These are phyloP conservation scores for Rhodotorula sp. DNA, from an alignment of 1,284 basidiomycete genomes.

Conservation along the genomic window DNA sequence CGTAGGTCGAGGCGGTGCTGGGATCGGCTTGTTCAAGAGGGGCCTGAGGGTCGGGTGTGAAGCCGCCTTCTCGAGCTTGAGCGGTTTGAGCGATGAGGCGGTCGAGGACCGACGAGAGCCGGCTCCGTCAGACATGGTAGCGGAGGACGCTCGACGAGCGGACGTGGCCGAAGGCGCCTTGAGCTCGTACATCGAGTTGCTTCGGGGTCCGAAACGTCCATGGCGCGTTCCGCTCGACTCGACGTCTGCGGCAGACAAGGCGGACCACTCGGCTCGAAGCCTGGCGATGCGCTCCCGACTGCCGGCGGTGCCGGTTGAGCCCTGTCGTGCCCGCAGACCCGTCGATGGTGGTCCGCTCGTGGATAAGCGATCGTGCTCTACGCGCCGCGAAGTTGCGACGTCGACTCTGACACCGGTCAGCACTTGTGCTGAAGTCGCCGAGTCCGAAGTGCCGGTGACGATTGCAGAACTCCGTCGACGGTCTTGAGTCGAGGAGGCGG, in stretches of 20 bases:
- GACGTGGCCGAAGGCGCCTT: conserved; percentile 3
- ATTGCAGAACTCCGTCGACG: no score
- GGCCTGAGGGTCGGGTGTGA: neutral
- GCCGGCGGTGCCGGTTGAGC: neutral
- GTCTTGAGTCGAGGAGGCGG: no score
- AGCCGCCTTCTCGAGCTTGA: neutral
- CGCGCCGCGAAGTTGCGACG: no score
- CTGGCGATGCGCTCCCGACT: conserved; percentile 13
- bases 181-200: conserved; percentile 5
- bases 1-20: neutral
- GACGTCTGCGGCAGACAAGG: conserved; percentile 6
- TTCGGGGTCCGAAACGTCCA: neutral
- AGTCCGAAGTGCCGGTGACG: no score
- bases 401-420: no score
- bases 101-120: conserved; percentile 4
- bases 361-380: no score
- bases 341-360: no score
- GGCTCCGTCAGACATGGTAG: neutral
- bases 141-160: neutral
- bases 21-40: neutral
- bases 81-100: neutral
- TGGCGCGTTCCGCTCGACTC: neutral
- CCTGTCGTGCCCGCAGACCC: no score
- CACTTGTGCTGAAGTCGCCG: no score
- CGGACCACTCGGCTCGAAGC: conserved; percentile 3